These are phyloP conservation scores for Nitzschia palea DNA, from an alignment of 108 stramenopile genomes.

Conservation along the genomic window DNA sequence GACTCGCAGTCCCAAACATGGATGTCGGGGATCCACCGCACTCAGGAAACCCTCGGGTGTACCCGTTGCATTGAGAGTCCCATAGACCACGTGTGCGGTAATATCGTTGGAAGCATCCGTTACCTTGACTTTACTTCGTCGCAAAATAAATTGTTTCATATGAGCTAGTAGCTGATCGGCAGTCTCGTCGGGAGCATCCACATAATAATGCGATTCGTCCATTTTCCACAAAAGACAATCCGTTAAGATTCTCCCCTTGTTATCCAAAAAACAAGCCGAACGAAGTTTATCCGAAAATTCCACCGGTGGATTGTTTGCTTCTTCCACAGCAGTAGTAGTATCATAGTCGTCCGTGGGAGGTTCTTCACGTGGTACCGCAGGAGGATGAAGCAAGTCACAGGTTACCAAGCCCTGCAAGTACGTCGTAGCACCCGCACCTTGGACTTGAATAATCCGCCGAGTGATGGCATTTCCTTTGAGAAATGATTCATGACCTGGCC, in stretches of 20 bases:
- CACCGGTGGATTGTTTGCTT: conserved; percentile 26
- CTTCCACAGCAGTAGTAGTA: not conserved
- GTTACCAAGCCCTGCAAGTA: conserved; percentile 83
- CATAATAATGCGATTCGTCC: conserved; percentile 59
- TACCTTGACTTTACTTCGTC: conserved; percentile 69
- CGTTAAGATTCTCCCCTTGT: conserved; percentile 80
- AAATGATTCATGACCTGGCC: conserved; percentile 79
- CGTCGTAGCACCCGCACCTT: conserved; percentile 62
- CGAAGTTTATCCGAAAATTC: conserved; percentile 61
- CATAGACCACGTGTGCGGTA: conserved; percentile 68
- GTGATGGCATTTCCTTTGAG: not conserved
- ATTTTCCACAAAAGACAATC: conserved; percentile 84
- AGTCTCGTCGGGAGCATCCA: conserved; percentile 74
- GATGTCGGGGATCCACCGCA: conserved; percentile 83
- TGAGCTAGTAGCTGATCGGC: conserved; percentile 63
- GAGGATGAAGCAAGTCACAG: conserved; percentile 55
- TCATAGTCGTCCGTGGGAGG: not conserved
- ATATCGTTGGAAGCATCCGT: conserved; percentile 52
- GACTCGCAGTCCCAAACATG: conserved; percentile 75
- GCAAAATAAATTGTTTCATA: conserved; percentile 65
- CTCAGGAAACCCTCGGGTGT: conserved; percentile 67
- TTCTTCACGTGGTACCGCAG: conserved; percentile 57
- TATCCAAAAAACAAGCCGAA: conserved; percentile 77
- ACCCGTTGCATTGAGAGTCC: conserved; percentile 67
- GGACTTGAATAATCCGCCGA: conserved; percentile 75